A percentile compares a stretch with the other conserved stretches of the same genome.
phyloP scores from a whole-genome alignment of 2,329 filamentous ascomycete genomes.

The Pyrenophora tritici-repentis region DNA sequence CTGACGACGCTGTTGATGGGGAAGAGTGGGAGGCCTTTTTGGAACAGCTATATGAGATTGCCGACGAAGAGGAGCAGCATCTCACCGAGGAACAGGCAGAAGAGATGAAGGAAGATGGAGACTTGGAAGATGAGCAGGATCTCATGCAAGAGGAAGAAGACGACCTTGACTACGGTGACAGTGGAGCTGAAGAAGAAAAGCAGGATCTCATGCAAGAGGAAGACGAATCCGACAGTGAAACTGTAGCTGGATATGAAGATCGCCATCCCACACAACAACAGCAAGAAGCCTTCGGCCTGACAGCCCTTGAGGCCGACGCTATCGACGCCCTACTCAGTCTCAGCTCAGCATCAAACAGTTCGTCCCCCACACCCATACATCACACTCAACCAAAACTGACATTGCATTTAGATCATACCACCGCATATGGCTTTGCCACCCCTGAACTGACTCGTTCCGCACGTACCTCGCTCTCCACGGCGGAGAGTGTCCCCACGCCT shows the following conservation, averaged over 20 bases:
- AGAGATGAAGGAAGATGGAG: neutral
- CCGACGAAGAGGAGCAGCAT: neutral
- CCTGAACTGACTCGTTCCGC: neutral
- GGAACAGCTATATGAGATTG: neutral
- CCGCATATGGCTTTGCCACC: neutral
- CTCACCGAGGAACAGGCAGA: neutral
- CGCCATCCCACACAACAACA: neutral
- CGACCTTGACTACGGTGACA: neutral
- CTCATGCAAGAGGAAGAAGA: too few relatives aligned
- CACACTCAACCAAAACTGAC: too few relatives aligned
- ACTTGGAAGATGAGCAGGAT: neutral
- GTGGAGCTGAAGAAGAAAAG: neutral
- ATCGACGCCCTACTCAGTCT: slow-evolving; percentile 9
- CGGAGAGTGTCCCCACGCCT: neutral
- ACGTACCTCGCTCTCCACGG: neutral
- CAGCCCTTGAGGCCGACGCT: neutral
- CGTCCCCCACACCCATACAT: neutral
- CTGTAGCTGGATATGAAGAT: too few relatives aligned
- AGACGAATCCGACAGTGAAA: too few relatives aligned
- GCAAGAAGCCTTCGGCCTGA: neutral
- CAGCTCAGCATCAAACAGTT: too few relatives aligned
- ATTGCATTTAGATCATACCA: too few relatives aligned
- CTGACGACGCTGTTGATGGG: neutral
- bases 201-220: neutral
- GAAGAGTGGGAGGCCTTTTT: slow-evolving; percentile 13